phyloP scores from a whole-genome alignment of 2,329 filamentous ascomycete species.

The Massarina eburnea region DNA sequence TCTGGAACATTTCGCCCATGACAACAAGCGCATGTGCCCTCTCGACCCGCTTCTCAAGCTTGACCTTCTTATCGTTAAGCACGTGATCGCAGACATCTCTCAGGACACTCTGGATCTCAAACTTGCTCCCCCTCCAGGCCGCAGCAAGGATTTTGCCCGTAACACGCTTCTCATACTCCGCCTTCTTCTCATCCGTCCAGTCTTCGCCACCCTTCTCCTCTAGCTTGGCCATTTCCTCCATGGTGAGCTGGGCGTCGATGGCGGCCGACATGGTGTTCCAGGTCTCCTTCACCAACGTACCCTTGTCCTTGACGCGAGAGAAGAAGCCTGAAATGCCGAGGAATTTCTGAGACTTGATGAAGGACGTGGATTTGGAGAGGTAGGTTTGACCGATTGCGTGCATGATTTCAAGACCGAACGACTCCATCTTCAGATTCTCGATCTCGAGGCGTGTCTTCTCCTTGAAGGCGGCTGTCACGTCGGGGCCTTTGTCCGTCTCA shows the following conservation, averaged over 20 bases:
- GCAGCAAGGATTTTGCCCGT: constrained; percentile 98
- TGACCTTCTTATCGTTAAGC: constrained; percentile 76
- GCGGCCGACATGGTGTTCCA: constrained; percentile 97
- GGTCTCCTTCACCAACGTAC: constrained; percentile 93
- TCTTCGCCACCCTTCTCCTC: constrained; percentile 94
- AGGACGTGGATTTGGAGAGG: constrained; percentile 78
- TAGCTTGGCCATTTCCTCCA: constrained; percentile 97
- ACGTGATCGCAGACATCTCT: constrained; percentile 92
- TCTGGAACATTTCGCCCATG: constrained; percentile 84
- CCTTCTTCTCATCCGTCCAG: constrained; percentile 97
- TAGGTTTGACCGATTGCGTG: constrained; percentile 95
- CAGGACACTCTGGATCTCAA: constrained; percentile 95
- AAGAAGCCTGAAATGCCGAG: constrained; percentile 96
- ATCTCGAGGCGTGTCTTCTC: constrained; percentile 94
- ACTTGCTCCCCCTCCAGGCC: constrained; percentile 94
- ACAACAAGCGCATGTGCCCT: constrained; percentile 86
- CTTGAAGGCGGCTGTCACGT: constrained; percentile 86
- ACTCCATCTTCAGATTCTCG: constrained; percentile 99
- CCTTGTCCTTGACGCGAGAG: constrained; percentile 91
- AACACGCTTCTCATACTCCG: constrained; percentile 91
- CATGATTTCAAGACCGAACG: constrained; percentile 92
- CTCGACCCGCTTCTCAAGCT: constrained; percentile 82
- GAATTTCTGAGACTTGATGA: constrained; percentile 95
- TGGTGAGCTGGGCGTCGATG: constrained; percentile 95
- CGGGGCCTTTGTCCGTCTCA: constrained; percentile 85